These are phyloP conservation scores for Termitomyces sp. DNA, from an alignment of 768 basidiomycete species.

Conservation along the genomic window DNA sequence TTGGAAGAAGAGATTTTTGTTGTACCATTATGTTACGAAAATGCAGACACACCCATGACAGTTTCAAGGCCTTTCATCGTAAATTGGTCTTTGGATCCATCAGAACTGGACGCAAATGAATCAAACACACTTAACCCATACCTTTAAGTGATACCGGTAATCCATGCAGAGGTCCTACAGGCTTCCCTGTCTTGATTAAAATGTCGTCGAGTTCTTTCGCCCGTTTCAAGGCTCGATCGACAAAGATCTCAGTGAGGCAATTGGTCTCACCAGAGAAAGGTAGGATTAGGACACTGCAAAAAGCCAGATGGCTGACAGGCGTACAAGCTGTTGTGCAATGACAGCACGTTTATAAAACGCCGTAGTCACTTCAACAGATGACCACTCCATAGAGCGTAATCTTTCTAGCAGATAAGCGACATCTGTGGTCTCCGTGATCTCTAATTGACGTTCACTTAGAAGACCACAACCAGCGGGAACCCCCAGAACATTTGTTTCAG, in stretches of 20 bases:
- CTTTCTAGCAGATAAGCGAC: conserved; percentile 35
- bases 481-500: conserved; percentile 41
- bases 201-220: conserved; percentile 47
- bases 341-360: conserved; percentile 66
- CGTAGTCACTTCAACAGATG: conserved; percentile 50
- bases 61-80: conserved; percentile 58
- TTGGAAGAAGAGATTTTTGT: conserved; percentile 2
- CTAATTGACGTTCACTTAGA: conserved; percentile 45
- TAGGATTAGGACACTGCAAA: background rate
- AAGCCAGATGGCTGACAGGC: conserved; percentile 7
- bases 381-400: conserved; percentile 41
- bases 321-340: conserved; percentile 61
- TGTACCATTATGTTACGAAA: background rate
- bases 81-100: conserved; percentile 39
- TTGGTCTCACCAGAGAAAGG: conserved; percentile 27
- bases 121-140: background rate
- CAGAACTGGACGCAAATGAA: background rate
- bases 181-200: conserved; percentile 36
- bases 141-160: conserved; percentile 40
- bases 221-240: conserved; percentile 40
- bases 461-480: conserved; percentile 47
- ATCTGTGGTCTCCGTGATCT: conserved; percentile 52
- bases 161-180: conserved; percentile 46
- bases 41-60: conserved; percentile 16
- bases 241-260: conserved; percentile 54